Base-by-base conservation (phyloP, 495 filamentous ascomycete genomes). In the Trichoderma erinaceum region DNA sequence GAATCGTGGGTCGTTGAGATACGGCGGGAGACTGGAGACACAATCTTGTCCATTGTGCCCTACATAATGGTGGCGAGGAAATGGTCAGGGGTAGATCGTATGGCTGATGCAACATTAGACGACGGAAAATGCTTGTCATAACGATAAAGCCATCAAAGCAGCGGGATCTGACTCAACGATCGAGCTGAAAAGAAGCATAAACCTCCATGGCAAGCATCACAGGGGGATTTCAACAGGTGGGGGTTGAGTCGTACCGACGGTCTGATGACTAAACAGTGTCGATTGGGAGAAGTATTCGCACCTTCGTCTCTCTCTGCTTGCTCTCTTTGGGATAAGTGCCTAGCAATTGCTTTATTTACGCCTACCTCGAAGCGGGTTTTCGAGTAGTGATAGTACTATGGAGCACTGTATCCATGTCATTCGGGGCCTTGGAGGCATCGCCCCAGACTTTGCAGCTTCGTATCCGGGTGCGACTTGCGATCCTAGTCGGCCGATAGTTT, bases 361-460 rank as follows among this genome's bases (percentile, higher is more conserved):
- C 35, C 3, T 38, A 38, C 35, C 8, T 38, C 0, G 2, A 38
- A 38, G 35, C 8, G 35, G 43, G 43, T 18, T 46, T 15, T 15
- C 43, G 12, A 46, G 43, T 46, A 46, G 13, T 13, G 3, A 46
- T 18, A 46, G 43, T 46, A 12, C 43, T 46, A 46, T 5, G 43
- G 13, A 46, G n/a, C 50, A n/a, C 50, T 56, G n/a, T 56, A 56
- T 61, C 21, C 48, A 23, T 18, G 35, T 5, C 35, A 38, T 7
- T 38, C 35, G 2, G 35, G 35, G n/a, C n/a, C n/a, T n/a, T n/a
- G n/a, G n/a, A n/a, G n/a, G 35, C 56, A 29, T 61, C 3, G 35
- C 56, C 56, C 56, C 56, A 32, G 56, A 32, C 56, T 27, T 52
- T 61, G 27, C 56, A 61, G 56, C 23, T 32, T 61, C 27, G 56